Percentiles rank a stretch among this genome's conserved stretches.
Evolutionary conservation across 768 basidiomycete species (phyloP).

Genomic region (Lentinus tigrinus): DNA sequence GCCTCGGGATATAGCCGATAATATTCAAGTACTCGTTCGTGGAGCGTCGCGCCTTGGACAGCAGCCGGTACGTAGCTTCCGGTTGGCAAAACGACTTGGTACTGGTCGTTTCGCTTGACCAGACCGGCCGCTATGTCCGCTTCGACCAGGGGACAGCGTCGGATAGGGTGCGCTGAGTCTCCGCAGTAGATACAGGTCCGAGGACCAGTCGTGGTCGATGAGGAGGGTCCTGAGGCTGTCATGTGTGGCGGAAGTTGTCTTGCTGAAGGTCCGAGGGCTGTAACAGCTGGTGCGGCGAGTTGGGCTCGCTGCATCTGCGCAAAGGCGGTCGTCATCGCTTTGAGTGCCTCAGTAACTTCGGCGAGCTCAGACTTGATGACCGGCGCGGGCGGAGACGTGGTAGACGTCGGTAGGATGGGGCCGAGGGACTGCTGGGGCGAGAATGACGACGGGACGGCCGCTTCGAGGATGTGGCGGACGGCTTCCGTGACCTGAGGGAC

Average conservation of each 20-base stretch:
- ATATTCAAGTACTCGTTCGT: constrained; percentile 2
- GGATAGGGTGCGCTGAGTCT: constrained; percentile 23
- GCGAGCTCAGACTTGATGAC: neutral
- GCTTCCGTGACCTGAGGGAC: constrained; percentile 23
- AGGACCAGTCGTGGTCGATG: neutral
- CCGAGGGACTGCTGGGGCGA: neutral
- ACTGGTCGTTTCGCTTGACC: constrained; percentile 22
- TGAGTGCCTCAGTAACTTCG: neutral
- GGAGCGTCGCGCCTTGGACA: constrained; percentile 4
- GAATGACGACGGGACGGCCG: neutral
- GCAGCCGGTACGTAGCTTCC: constrained; percentile 25
- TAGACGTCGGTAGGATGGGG: neutral
- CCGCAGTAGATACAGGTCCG: constrained; percentile 24
- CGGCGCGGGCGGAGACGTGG: neutral
- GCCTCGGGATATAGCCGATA: neutral
- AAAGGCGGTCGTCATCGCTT: neutral
- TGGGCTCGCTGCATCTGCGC: neutral
- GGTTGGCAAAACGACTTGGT: constrained; percentile 24
- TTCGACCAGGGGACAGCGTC: constrained; percentile 21
- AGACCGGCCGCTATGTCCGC: constrained; percentile 13
- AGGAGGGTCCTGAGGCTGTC: neutral
- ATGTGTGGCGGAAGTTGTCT: neutral
- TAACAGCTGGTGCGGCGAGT: neutral
- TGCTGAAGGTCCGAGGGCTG: neutral
- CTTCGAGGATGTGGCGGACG: constrained; percentile 17